Conservation (phyloP, 371 early-diverging fungal genomes). For the Lichtheimia ramosa region DNA sequence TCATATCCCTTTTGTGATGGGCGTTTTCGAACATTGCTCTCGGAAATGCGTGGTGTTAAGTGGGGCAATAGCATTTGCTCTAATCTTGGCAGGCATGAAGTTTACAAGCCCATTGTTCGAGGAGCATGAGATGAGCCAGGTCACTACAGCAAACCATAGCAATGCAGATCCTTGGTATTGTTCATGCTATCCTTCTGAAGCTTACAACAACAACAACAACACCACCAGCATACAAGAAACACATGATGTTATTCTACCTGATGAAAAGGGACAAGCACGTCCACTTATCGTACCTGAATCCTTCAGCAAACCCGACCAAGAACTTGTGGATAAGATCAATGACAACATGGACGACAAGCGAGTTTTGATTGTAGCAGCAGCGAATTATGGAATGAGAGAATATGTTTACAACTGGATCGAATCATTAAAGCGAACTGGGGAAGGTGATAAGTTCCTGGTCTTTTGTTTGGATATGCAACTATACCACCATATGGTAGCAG, state of each 20-base stretch:
- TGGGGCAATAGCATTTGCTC: not conserved
- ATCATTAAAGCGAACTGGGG: conserved; percentile 34
- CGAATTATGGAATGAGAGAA: conserved; percentile 50
- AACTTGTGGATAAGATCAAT: conserved; percentile 33
- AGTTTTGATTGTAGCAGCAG: conserved; percentile 39
- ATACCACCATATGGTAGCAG: conserved; percentile 24
- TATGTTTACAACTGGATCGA: conserved; percentile 54
- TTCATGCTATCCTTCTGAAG: conserved; percentile 3
- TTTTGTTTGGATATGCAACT: conserved; percentile 46
- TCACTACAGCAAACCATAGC: not conserved
- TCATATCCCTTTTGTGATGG: not conserved
- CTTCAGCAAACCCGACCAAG: conserved; percentile 24
- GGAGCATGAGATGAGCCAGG: not conserved
- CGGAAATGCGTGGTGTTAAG: not conserved
- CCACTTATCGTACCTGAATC: conserved; percentile 28
- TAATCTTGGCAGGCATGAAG: not conserved
- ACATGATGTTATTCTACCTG: not conserved
- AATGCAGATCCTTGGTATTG: conserved; percentile 11
- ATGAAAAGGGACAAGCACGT: not conserved
- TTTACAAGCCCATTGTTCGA: not conserved
- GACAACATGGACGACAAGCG: conserved; percentile 29
- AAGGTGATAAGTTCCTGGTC: conserved; percentile 34
- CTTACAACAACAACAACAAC: not conserved
- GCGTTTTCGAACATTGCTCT: not conserved
- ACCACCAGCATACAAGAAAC: not conserved